Base-by-base conservation (phyloP, 306 rosid genomes). In the Spatholobus suberectus region DNA sequence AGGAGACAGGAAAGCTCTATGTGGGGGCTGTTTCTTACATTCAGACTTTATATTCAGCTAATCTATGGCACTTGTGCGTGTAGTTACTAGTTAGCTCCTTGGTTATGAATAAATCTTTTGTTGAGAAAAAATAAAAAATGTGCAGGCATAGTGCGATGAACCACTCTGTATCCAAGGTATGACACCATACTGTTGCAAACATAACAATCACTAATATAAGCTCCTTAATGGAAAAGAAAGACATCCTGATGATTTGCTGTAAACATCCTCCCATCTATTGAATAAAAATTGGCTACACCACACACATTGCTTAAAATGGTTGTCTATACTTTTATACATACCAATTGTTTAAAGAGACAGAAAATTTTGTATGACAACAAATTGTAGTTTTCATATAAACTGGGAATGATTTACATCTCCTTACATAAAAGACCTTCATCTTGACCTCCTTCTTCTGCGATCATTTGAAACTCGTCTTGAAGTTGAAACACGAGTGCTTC, bases 391-490 rank as follows among this genome's bases (percentile, higher is more conserved):
- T 26, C 43, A 49, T 37, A 14, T 9, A 73, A 27, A 2, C 37
- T 47, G 62, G 55, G 70, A 78, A 68, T 66, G 70, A 61, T 65
- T 65, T n/a, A 76, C 58, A 41, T 54, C 20, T 54, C 43, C 63
- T 82, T 13, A 63, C 49, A 58, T 44, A 43, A 69, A 78, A 40
- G 44, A 41, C 32, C 73, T 71, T 89, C 86, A 92, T 85, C 93
- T 87, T 55, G 90, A 40, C 92, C 96, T 87, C 62, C 97, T 88
- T 82, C 96, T 86, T 66, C 92, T 89, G 27, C 67, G 59, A 74
- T 75, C 89, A 74, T 69, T 88, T 78, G 84, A 77, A 88, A 11
- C 58, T 47, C 69, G 84, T 77, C 82, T 74, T 63, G 83, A 74
- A 6, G 70, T 5, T 61, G 37, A 59, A 57, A 29, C 74, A 61